Conservation (phyloP, 371 early-diverging fungal genomes). For the Rhizopus delemar region DNA sequence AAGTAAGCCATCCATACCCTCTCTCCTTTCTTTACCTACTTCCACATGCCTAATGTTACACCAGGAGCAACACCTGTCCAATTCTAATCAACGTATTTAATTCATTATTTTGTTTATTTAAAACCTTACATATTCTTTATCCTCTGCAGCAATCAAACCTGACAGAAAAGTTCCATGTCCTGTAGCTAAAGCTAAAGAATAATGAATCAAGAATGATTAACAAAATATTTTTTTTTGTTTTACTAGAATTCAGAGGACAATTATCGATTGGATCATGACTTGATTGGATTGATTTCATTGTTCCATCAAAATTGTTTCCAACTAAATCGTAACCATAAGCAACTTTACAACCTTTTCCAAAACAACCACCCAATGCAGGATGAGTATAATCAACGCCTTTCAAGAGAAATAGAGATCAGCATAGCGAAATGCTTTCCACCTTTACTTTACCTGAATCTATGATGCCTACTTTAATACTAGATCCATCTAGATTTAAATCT, state of each 20-base stretch:
- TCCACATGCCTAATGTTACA: constrained; percentile 49
- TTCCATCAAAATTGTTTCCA: constrained; percentile 50
- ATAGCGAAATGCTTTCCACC: neutral
- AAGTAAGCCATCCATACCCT: neutral
- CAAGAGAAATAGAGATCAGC: neutral
- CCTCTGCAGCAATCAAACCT: constrained; percentile 64
- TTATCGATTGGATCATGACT: constrained; percentile 38
- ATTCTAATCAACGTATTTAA: constrained; percentile 11
- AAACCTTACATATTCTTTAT: constrained; percentile 31
- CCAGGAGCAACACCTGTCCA: constrained; percentile 65
- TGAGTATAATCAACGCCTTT: constrained; percentile 65
- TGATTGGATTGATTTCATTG: constrained; percentile 16
- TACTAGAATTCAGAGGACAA: constrained; percentile 34
- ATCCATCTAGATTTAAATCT: constrained; percentile 25
- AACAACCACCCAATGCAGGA: constrained; percentile 73
- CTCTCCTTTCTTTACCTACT: constrained; percentile 17
- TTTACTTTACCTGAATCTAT: constrained; percentile 39
- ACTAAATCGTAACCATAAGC: constrained; percentile 67
- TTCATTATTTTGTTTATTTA: too few species aligned
- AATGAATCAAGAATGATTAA: neutral
- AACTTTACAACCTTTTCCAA: constrained; percentile 63
- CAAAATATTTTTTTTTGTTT: neutral
- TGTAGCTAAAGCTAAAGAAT: constrained; percentile 28
- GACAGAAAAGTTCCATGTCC: constrained; percentile 50
- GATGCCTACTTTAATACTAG: constrained; percentile 39